phyloP scores from a whole-genome alignment of 768 basidiomycete genomes.

The Tylopilus balloui region DNA sequence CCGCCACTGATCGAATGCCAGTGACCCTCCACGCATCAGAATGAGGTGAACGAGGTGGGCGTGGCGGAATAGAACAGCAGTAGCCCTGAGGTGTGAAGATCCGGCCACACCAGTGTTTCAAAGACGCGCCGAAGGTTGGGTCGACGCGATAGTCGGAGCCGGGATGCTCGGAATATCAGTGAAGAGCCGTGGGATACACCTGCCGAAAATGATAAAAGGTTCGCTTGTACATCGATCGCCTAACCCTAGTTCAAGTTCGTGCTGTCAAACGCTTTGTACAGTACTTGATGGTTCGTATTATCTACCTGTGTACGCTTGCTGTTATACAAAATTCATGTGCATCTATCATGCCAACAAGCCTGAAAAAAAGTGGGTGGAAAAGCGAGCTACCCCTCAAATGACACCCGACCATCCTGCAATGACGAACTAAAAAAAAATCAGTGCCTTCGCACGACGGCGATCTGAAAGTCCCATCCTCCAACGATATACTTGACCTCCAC shows the following conservation, averaged over 20 bases:
- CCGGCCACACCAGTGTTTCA: background rate
- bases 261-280: background rate
- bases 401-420: background rate
- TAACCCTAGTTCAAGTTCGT: background rate
- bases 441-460: conserved; percentile 77
- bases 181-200: background rate
- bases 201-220: background rate
- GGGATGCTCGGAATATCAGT: background rate
- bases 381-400: too few relatives aligned
- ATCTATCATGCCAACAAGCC: conserved; percentile 7
- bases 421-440: conserved; percentile 22
- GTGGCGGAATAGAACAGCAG: too few relatives aligned
- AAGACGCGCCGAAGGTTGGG: background rate
- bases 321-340: conserved; percentile 5
- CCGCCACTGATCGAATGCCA: background rate
- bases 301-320: conserved; percentile 1
- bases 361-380: background rate
- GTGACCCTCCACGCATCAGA: too few relatives aligned
- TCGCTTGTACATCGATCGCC: background rate
- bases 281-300: conserved; percentile 1
- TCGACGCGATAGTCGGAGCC: background rate
- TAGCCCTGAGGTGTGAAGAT: background rate
- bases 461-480: conserved; percentile 85
- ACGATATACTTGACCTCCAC: conserved; percentile 77
- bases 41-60: too few relatives aligned